Evolutionary conservation across 768 basidiomycete species (phyloP).

Genomic region (Mycena metata): DNA sequence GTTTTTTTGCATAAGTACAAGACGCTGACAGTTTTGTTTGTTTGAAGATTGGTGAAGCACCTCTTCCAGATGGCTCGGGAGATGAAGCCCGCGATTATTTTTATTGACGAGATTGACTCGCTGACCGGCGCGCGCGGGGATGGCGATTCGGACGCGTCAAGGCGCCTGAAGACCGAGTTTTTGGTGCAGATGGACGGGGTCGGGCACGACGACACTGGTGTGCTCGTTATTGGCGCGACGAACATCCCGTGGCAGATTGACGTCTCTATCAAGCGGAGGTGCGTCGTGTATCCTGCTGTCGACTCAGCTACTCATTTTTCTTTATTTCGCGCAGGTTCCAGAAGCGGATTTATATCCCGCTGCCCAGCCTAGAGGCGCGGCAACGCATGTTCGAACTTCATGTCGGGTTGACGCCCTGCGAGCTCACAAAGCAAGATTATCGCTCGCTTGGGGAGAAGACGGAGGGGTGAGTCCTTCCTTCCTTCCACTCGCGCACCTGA

Average conservation of each 20-base stretch:
- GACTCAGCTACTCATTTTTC: no score
- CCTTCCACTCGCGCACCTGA: background rate
- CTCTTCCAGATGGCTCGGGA: conserved; percentile 87
- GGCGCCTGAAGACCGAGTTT: conserved; percentile 87
- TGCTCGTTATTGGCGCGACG: conserved; percentile 85
- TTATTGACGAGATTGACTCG: conserved; percentile 89
- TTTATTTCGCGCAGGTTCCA: conserved; percentile 66
- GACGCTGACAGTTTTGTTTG: background rate
- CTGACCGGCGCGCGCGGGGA: conserved; percentile 84
- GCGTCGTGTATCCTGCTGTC: conserved; percentile 37
- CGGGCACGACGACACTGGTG: conserved; percentile 84
- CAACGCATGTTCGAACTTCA: conserved; percentile 86
- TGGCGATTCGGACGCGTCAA: conserved; percentile 81
- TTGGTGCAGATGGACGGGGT: conserved; percentile 90
- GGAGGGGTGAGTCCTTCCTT: conserved; percentile 64
- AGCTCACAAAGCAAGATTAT: conserved; percentile 73
- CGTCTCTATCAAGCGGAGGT: conserved; percentile 84
- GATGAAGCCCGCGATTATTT: conserved; percentile 86
- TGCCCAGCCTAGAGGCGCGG: conserved; percentile 81
- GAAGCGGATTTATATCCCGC: conserved; percentile 86
- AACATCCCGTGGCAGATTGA: conserved; percentile 90
- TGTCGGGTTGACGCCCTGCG: conserved; percentile 81
- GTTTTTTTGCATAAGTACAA: background rate
- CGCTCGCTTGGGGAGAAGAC: conserved; percentile 73
- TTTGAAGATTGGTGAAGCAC: conserved; percentile 76